Conservation (phyloP, 352 stramenopile genomes). For the Globisporangium lucens region DNA sequence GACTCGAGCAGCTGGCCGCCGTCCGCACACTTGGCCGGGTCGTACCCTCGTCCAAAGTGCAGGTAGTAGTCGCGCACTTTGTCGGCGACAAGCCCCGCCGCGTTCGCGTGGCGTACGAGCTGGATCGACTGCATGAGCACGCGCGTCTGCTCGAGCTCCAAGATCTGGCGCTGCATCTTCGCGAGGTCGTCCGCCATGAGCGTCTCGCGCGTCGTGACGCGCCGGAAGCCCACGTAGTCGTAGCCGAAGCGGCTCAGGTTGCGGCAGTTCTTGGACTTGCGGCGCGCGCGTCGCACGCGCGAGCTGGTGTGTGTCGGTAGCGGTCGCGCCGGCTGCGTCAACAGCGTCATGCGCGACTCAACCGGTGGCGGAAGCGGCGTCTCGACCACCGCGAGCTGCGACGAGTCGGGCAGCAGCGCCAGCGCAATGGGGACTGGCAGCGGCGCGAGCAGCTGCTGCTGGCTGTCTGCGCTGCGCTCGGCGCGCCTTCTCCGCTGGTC, state of each 20-base stretch:
- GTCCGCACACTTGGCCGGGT: conserved; percentile 22
- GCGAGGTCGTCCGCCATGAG: conserved; percentile 28
- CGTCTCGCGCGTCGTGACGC: conserved; percentile 26
- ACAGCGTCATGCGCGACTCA: neutral
- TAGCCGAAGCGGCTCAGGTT: conserved; percentile 32
- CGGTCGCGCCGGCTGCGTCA: neutral
- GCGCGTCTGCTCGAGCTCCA: conserved; percentile 43
- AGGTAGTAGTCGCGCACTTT: conserved; percentile 50
- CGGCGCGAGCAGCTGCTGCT: neutral
- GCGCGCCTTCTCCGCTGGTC: conserved; percentile 9
- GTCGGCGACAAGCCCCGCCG: conserved; percentile 29
- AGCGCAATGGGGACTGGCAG: conserved; percentile 9
- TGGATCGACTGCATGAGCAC: conserved; percentile 41
- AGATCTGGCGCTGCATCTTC: conserved; percentile 36
- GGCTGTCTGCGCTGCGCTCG: neutral
- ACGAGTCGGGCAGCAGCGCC: conserved; percentile 10
- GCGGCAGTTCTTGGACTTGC: conserved; percentile 43
- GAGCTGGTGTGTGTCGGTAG: neutral
- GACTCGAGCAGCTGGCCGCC: conserved; percentile 28
- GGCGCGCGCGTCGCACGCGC: conserved; percentile 13
- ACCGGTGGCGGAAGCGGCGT: neutral
- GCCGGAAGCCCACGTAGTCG: conserved; percentile 32
- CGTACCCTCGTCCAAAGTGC: conserved; percentile 42
- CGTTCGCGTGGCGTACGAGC: conserved; percentile 41
- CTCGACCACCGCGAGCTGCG: conserved; percentile 17